A percentile compares a stretch with the other conserved stretches of the same genome.
phyloP scores from a whole-genome alignment of 306 rosid genomes.

The Delonix regia region DNA sequence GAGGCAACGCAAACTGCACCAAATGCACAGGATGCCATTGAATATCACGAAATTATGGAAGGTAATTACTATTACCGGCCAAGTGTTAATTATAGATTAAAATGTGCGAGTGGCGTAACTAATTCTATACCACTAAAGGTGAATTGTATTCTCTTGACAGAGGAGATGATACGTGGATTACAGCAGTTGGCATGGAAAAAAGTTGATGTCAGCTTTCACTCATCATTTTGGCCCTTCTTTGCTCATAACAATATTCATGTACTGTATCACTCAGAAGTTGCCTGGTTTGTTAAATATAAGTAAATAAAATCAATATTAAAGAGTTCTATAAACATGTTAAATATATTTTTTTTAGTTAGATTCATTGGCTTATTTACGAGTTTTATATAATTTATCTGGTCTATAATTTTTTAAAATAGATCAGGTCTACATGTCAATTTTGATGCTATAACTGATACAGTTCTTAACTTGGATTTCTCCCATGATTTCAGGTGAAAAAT shows the following conservation, averaged over 20 bases:
- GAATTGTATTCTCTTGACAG: conserved; percentile 51
- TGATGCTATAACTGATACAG: conserved; percentile 22
- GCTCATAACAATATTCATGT: conserved; percentile 98
- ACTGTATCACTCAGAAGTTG: background rate
- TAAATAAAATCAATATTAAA: background rate
- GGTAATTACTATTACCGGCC: conserved; percentile 46
- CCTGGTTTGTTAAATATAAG: background rate
- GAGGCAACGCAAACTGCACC: conserved; percentile 81
- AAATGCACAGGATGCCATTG: conserved; percentile 56
- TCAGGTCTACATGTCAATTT: background rate
- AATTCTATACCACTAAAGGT: conserved; percentile 16
- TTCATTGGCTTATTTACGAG: too few species aligned
- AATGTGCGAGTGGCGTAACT: background rate
- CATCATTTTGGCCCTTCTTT: conserved; percentile 84
- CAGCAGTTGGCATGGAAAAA: conserved; percentile 93
- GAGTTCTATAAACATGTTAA: background rate
- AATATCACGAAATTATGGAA: conserved; percentile 88
- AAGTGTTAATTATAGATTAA: conserved; percentile 23
- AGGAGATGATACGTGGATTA: conserved; percentile 82
- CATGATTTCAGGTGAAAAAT: conserved; percentile 77
- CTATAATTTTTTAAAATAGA: too few species aligned
- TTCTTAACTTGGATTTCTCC: conserved; percentile 16
- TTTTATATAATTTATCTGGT: too few species aligned
- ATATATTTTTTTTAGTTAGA: too few species aligned
- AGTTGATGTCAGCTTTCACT: conserved; percentile 92